phyloP scores from a whole-genome alignment of 1,284 basidiomycete genomes.

The Malassezia sp. region DNA sequence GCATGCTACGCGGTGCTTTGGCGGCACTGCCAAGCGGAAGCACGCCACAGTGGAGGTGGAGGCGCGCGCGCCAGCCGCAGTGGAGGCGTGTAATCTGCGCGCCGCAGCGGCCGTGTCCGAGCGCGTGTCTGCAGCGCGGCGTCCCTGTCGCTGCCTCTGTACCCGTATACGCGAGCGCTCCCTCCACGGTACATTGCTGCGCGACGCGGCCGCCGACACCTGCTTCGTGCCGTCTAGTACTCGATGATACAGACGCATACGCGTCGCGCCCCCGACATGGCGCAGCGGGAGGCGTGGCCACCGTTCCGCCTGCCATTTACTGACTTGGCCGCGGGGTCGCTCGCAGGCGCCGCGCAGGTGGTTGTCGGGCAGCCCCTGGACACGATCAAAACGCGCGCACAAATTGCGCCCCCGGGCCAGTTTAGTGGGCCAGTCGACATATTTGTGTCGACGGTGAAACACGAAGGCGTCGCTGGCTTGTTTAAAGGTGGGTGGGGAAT shows the following conservation, averaged over 20 bases:
- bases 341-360: conserved; percentile 17
- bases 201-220: too few relatives aligned
- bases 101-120: too few relatives aligned
- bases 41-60: background rate
- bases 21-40: conserved; percentile 11
- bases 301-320: conserved; percentile 14
- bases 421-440: conserved; percentile 18
- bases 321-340: conserved; percentile 14
- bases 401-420: conserved; percentile 9
- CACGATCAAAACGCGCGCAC: conserved; percentile 15
- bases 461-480: conserved; percentile 14
- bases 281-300: conserved; percentile 8
- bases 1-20: conserved; percentile 30
- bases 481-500: conserved; percentile 9
- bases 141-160: too few relatives aligned
- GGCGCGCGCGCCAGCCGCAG: too few relatives aligned
- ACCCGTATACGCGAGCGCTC: too few relatives aligned
- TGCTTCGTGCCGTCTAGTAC: too few relatives aligned
- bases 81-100: too few relatives aligned
- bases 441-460: conserved; percentile 6
- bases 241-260: too few relatives aligned
- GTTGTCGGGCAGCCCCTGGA: conserved; percentile 19
- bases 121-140: too few relatives aligned
- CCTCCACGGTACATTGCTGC: too few relatives aligned
- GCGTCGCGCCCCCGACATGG: too few relatives aligned